Base-by-base conservation (phyloP, 164 flowering plant genomes). In the Saururus chinensis region DNA sequence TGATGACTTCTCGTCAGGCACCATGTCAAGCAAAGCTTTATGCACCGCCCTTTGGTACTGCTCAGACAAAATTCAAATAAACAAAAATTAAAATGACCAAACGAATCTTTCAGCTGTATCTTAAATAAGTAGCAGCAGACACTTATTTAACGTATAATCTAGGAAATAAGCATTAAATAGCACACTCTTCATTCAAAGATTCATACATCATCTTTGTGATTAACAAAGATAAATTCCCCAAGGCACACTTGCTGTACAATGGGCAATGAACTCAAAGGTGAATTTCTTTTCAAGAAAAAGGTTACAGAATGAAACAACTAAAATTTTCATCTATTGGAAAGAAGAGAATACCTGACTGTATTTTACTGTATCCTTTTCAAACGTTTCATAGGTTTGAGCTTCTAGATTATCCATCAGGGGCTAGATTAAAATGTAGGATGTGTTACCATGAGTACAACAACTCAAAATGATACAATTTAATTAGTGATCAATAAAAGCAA, bases 351-450 rank as follows among this genome's bases (percentile, higher is more conserved):
- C 99, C 90, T 95, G 99, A 48, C 76, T 72, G 73, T 95, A 95
- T 73, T 95, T 95, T 51, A 82, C 75, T 16, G 81, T 73, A 72
- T 95, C 99, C 71, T 86, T 95, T 81, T 95, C 99, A 76, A 95
- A 95, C 55, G 93, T 95, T 76, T 95, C 99, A 63, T 95, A 95
- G 12, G 99, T 95, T 74, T 95, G 99, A 61, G 99, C 97, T 77
- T 95, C 99, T 19, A 95, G 80, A 76, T 95, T 95, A 78, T 95
- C 99, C 99, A 95, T 95, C 55, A 95, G 96, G 61, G 99, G 99
- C 99, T 95, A 85, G 58, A 79, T 42, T n/a, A n/a, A 21, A 40
- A 42, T 66, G 35, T 57, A 37, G 17, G 16, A 37, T 58, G 60
- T 19, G 13, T 26, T 9, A n/a, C 9, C 45, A 58, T 13, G 19